These are phyloP conservation scores for Cercospora sojina DNA, from an alignment of 2,329 filamentous ascomycete species.

Conservation along the genomic window DNA sequence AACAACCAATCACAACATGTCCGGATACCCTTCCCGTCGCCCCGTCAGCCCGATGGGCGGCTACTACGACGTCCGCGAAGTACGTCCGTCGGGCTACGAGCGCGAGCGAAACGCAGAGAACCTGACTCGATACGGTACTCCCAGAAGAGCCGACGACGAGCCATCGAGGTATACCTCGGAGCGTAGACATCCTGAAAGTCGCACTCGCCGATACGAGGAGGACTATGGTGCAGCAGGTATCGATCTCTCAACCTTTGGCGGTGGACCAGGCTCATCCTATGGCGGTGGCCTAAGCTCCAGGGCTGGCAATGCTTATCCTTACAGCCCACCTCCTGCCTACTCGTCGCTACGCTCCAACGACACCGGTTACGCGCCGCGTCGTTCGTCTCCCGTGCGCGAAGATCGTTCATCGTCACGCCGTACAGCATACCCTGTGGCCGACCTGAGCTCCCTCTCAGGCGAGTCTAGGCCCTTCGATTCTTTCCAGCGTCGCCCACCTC, in stretches of 20 bases:
- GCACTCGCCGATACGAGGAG: slow-evolving; percentile 3
- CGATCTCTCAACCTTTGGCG: slow-evolving; percentile 4
- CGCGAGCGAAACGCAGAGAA: background rate
- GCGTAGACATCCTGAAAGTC: background rate
- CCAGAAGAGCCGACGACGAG: background rate
- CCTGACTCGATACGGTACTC: slow-evolving; percentile 5
- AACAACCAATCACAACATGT: background rate
- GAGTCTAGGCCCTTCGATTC: slow-evolving; percentile 2
- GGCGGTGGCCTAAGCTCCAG: background rate
- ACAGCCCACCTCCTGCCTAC: background rate
- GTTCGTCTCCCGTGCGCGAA: background rate
- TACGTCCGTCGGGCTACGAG: background rate
- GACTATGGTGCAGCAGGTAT: slow-evolving; percentile 4
- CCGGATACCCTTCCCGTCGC: slow-evolving; percentile 4
- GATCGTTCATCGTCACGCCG: slow-evolving; percentile 1
- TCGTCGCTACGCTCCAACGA: background rate
- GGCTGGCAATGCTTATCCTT: background rate
- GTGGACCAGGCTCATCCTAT: background rate
- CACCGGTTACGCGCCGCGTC: background rate
- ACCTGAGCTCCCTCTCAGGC: background rate
- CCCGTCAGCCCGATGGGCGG: slow-evolving; percentile 6
- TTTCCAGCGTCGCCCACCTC: slow-evolving; percentile 2
- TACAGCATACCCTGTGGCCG: background rate
- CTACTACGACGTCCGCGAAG: slow-evolving; percentile 7
- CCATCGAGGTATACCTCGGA: background rate